These are phyloP conservation scores for Pseudogymnoascus sp. DNA, from an alignment of 2,329 filamentous ascomycete species.

Conservation along the genomic window DNA sequence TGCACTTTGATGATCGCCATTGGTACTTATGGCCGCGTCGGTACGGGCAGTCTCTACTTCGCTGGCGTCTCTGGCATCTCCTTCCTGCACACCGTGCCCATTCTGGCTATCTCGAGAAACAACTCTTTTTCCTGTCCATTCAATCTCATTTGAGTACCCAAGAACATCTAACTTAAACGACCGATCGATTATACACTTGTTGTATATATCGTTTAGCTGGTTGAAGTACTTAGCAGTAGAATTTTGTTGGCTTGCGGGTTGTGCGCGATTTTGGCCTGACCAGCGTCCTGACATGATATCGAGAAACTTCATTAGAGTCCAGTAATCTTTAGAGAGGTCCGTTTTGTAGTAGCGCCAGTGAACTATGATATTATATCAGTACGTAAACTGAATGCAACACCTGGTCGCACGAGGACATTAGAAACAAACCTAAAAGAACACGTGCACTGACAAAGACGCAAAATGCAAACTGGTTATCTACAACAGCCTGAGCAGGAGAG, in stretches of 20 bases:
- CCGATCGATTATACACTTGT: slow-evolving; percentile 12
- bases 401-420: neutral
- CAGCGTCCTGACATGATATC: slow-evolving; percentile 23
- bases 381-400: neutral
- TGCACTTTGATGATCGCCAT: neutral
- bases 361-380: slow-evolving; percentile 11
- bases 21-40: neutral
- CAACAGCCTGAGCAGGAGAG: slow-evolving; percentile 15
- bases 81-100: neutral
- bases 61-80: neutral
- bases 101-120: neutral
- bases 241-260: slow-evolving; percentile 12
- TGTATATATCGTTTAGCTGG: slow-evolving; percentile 15
- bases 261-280: slow-evolving; percentile 13
- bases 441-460: slow-evolving; percentile 28
- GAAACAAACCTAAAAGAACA: slow-evolving; percentile 23
- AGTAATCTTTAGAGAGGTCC: slow-evolving; percentile 21
- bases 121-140: neutral
- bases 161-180: slow-evolving; percentile 13
- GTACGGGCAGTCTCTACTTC: neutral
- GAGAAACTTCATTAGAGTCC: slow-evolving; percentile 21
- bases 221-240: slow-evolving; percentile 18
- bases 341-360: slow-evolving; percentile 23
- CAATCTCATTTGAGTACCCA: slow-evolving; percentile 13
- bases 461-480: slow-evolving; percentile 27